Evolutionary conservation across 163 green algal species (phyloP), one percentile per base, ranked within the genome.

Genomic region (Scenedesmus sp.): DNA sequence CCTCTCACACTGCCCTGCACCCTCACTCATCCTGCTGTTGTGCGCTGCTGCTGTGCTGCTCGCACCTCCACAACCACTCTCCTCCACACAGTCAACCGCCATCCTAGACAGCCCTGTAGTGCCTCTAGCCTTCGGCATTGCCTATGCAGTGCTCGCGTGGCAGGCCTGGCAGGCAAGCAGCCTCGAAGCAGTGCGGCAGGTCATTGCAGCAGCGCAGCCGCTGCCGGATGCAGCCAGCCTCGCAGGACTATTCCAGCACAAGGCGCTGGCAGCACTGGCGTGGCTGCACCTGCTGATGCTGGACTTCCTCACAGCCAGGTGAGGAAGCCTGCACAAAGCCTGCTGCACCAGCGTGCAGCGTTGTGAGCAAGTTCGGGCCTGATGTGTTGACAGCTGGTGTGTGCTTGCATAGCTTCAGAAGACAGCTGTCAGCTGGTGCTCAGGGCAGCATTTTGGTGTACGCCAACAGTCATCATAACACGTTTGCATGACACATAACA

Each of bases 201-300:
- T 59, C 34, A 15, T 90, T 15, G n/a, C 15, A 4, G 60, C 67
- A 34, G 20, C 74, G 15, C 56, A 70, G 83, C 90, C 90, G 2
- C 23, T 81, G 81, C 91, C 91, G 1, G 67, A 92, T 73, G 57
- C 89, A 26, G 26, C 88, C 4, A 88, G 79, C 1, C 89, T 97
- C 57, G 95, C 90, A 7, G 90, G 70, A 7, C 62, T 96, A 10
- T 96, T 97, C 73, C 84, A 89, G 60, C 52, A 87, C 23, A 56
- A 82, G 34, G 70, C 85, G 10, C 34, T 95, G 4, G 94, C 95
- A 2, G 90, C 91, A 0, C 64, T 97, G 66, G 92, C 94, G 7
- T 97, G 96, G 96, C 79, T 97, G 79, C 94, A 97, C 91, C 92
- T 97, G 34, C 73, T 97, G 54, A 70, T 95, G 56, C 83, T 97